Conservation (phyloP, 495 filamentous ascomycete species). For the Hyaloscypha hepaticicola region DNA sequence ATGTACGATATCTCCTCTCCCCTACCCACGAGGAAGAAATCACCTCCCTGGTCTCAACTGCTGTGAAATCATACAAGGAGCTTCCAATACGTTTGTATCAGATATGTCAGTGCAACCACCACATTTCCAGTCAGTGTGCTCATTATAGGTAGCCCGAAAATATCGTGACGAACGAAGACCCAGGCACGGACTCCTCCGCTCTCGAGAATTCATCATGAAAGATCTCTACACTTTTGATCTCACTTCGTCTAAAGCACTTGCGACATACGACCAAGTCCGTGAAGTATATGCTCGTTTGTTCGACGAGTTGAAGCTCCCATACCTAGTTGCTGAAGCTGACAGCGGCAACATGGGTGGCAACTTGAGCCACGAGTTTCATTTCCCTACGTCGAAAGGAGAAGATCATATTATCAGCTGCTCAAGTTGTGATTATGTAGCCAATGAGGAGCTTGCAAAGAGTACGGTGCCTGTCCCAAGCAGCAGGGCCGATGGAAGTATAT, state of each 20-base stretch:
- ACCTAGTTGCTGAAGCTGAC: slow-evolving; percentile 81
- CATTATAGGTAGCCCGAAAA: slow-evolving; percentile 65
- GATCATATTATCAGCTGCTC: slow-evolving; percentile 78
- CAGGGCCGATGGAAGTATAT: slow-evolving; percentile 14
- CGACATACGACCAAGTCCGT: slow-evolving; percentile 74
- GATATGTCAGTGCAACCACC: slow-evolving; percentile 58
- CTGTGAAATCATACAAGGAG: slow-evolving; percentile 81
- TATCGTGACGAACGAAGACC: slow-evolving; percentile 91
- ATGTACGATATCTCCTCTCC: slow-evolving; percentile 71
- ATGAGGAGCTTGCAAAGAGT: slow-evolving; percentile 72
- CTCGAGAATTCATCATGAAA: slow-evolving; percentile 95
- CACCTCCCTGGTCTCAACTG: slow-evolving; percentile 69
- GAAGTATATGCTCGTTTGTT: slow-evolving; percentile 73
- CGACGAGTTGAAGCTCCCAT: slow-evolving; percentile 78
- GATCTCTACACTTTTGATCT: slow-evolving; percentile 96
- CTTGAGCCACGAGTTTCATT: slow-evolving; percentile 92
- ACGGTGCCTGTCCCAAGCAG: neutral
- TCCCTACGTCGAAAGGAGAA: slow-evolving; percentile 77
- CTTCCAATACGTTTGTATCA: slow-evolving; percentile 89
- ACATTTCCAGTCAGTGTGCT: slow-evolving; percentile 4
- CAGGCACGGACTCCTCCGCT: slow-evolving; percentile 83
- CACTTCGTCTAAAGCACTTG: slow-evolving; percentile 59
- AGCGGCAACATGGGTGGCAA: slow-evolving; percentile 95
- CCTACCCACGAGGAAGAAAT: slow-evolving; percentile 98
- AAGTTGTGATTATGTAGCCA: slow-evolving; percentile 72